Evolutionary conservation across 345 rosid species (phyloP).

Genomic region (Eutrema heterophyllum): DNA sequence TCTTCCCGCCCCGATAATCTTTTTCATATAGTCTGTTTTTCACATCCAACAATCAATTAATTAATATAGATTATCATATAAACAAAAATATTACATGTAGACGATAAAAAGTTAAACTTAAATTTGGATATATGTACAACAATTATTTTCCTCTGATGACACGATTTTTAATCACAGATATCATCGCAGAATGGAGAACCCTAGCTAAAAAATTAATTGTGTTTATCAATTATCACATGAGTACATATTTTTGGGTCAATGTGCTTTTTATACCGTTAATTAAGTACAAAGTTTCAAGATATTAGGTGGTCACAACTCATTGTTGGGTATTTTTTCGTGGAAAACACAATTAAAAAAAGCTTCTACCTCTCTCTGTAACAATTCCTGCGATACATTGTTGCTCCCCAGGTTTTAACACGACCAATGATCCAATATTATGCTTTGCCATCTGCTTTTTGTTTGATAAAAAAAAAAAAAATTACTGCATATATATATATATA

Average conservation of each 20-base stretch:
- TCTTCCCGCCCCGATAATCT: constrained; percentile 64
- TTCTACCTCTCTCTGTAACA: constrained; percentile 80
- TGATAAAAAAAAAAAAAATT: background rate
- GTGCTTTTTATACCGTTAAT: background rate
- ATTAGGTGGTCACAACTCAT: background rate
- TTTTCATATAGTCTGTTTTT: constrained; percentile 63
- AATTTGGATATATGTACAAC: background rate
- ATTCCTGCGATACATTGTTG: constrained; percentile 71
- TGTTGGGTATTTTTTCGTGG: background rate
- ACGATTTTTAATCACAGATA: background rate
- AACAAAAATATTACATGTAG: background rate
- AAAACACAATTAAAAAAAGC: background rate
- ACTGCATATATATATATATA: no score
- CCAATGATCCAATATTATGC: constrained; percentile 79
- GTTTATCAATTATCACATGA: background rate
- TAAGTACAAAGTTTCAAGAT: background rate
- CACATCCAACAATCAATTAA: background rate
- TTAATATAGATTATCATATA: background rate
- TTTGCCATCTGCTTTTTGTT: constrained; percentile 65
- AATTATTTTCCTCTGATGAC: background rate
- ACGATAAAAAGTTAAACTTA: background rate
- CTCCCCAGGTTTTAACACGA: constrained; percentile 80
- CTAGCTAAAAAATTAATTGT: background rate
- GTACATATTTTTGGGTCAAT: background rate
- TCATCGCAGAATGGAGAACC: background rate